Conservation (phyloP, 371 early-diverging fungal species). For the Mortierella sp. region DNA sequence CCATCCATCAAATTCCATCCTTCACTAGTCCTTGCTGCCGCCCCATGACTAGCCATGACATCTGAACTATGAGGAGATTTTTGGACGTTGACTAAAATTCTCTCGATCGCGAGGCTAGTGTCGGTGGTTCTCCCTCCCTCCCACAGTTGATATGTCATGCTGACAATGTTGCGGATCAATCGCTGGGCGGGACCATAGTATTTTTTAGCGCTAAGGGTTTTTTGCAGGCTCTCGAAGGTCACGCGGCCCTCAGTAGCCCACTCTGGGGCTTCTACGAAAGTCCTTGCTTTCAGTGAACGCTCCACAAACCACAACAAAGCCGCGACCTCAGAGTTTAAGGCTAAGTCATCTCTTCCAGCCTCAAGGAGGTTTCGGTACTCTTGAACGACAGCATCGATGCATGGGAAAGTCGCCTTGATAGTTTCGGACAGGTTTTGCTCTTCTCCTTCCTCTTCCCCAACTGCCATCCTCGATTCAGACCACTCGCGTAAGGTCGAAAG, state of each 20-base stretch:
- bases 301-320: slow-evolving; percentile 23
- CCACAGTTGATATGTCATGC: slow-evolving; percentile 39
- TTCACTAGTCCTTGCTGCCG: neutral
- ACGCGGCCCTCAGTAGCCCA: slow-evolving; percentile 9
- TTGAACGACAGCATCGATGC: slow-evolving; percentile 5
- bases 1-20: slow-evolving; percentile 40
- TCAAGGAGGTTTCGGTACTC: slow-evolving; percentile 29
- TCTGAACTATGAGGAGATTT: slow-evolving; percentile 11
- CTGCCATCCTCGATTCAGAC: neutral
- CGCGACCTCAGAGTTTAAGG: slow-evolving; percentile 6
- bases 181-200: slow-evolving; percentile 35
- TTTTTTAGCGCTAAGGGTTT: neutral
- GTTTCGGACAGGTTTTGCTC: slow-evolving; percentile 2
- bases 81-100: slow-evolving; percentile 17
- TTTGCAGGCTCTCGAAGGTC: slow-evolving; percentile 13
- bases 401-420: slow-evolving; percentile 25
- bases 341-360: neutral
- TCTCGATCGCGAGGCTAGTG: slow-evolving; percentile 34
- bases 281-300: slow-evolving; percentile 11
- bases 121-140: slow-evolving; percentile 36
- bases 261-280: slow-evolving; percentile 2
- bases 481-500: slow-evolving; percentile 12
- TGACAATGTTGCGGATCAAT: slow-evolving; percentile 27
- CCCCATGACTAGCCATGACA: neutral
- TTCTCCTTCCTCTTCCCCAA: neutral